Conservation (phyloP, 352 stramenopile genomes). For the Pythium phragmiticola region DNA sequence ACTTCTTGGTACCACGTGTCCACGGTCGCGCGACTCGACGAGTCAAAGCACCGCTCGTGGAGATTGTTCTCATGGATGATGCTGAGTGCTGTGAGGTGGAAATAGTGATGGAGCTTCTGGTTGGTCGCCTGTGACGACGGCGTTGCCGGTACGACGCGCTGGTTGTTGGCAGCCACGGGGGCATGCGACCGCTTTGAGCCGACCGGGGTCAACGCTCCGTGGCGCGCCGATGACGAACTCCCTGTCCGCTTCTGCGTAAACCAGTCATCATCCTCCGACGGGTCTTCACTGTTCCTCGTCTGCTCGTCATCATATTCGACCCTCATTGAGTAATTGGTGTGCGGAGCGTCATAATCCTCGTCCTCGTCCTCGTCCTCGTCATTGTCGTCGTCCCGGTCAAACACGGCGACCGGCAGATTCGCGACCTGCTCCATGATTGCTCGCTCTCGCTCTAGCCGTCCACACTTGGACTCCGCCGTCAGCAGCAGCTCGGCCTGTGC, state of each 20-base stretch:
- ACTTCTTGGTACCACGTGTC: slow-evolving; percentile 85
- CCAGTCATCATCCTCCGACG: slow-evolving; percentile 26
- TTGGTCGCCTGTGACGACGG: slow-evolving; percentile 69
- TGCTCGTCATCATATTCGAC: slow-evolving; percentile 25
- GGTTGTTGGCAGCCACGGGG: slow-evolving; percentile 33
- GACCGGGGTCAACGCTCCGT: slow-evolving; percentile 4
- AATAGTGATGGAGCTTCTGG: slow-evolving; percentile 86
- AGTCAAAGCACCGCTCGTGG: slow-evolving; percentile 74
- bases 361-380: slow-evolving; percentile 65
- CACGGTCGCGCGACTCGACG: slow-evolving; percentile 80
- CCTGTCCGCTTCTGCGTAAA: slow-evolving; percentile 17
- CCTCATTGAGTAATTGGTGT: slow-evolving; percentile 39
- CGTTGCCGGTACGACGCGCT: slow-evolving; percentile 38
- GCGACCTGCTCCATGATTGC: slow-evolving; percentile 75
- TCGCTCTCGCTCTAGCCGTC: slow-evolving; percentile 69
- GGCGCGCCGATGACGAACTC: not conserved
- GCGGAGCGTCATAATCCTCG: slow-evolving; percentile 35
- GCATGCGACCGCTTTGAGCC: slow-evolving; percentile 5
- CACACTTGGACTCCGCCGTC: slow-evolving; percentile 62
- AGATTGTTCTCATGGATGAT: slow-evolving; percentile 88
- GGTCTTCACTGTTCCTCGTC: slow-evolving; percentile 25
- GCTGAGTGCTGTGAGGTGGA: slow-evolving; percentile 81
- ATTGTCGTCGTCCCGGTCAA: slow-evolving; percentile 65
- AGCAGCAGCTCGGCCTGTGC: slow-evolving; percentile 57
- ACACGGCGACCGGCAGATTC: slow-evolving; percentile 66